Evolutionary conservation across 176 grass and related monocot species (phyloP), one percentile per base, ranked within the genome.

Genomic region (Oropetium thomaeum): DNA sequence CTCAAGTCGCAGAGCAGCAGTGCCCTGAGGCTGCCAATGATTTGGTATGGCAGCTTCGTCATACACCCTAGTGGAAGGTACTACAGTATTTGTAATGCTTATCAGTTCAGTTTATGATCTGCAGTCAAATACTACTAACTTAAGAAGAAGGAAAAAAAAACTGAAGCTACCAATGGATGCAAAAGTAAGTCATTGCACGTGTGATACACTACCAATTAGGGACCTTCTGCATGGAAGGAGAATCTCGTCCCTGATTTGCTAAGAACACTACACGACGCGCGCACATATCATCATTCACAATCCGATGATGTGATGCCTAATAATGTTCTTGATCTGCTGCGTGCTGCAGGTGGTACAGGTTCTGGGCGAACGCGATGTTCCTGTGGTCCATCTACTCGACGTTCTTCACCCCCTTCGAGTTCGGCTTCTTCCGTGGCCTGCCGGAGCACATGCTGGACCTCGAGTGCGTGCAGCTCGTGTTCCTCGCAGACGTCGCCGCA

Each of bases 21-120:
- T 8, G 81, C 81, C 45, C 45, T 84, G 23, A 91, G 68, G 52
- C 51, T 89, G 2, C 81, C 86, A 31, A 82, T 16, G 3, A 73
- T 77, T 69, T 91, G 86, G 61, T 89, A 85, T 70, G 69, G 30
- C 41, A 84, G 71, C 74, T 77, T 89, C 62, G 71, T 93, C 38
- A 91, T 97, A 71, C 86, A 89, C 67, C 94, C 90, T 4, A 87
- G 87, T 73, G 90, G 90, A 87, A 97, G 94, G 94, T 93, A 97
- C 42, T 58, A 6, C 28, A 33, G n/a, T 73, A 29, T 38, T 25
- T 65, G 34, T 35, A 35, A 23, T 22, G 19, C 59, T 64, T 45
- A 39, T 68, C 62, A 57, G 33, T 29, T 27, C n/a, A 86, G 32
- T 19, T 81, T 58, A 73, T 61, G 45, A 22, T 14, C 10, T 29